phyloP scores from a whole-genome alignment of 1,284 basidiomycete genomes.

The Moesziomyces sp. region DNA sequence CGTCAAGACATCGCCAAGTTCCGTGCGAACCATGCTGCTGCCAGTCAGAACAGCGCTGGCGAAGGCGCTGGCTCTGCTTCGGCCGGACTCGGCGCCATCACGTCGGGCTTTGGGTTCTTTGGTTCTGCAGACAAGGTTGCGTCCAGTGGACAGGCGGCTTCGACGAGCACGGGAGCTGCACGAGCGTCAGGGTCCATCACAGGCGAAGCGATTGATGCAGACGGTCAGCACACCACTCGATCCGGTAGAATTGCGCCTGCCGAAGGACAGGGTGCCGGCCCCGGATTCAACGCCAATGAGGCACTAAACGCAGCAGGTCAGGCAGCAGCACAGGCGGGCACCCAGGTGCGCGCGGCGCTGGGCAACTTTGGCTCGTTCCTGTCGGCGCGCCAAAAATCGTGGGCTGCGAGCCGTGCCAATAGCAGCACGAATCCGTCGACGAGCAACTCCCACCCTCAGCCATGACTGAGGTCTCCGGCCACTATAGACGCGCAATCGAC shows the following conservation, averaged over 20 bases:
- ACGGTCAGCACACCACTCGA: slow-evolving; percentile 31
- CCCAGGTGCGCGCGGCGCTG: slow-evolving; percentile 59
- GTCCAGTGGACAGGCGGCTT: slow-evolving; percentile 1
- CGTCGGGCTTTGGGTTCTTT: slow-evolving; percentile 38
- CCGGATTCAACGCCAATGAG: slow-evolving; percentile 35
- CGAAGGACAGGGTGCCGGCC: slow-evolving; percentile 7
- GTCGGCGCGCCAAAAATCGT: slow-evolving; percentile 48
- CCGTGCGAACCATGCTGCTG: slow-evolving; percentile 29
- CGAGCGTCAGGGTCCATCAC: slow-evolving; percentile 41
- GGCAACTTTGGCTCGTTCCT: slow-evolving; percentile 63
- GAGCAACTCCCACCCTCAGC: not conserved
- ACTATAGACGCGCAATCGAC: not conserved
- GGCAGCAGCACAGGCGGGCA: slow-evolving; percentile 57
- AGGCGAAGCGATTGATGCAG: slow-evolving; percentile 50
- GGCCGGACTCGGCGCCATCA: slow-evolving; percentile 14
- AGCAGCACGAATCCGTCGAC: slow-evolving; percentile 6
- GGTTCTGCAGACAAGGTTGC: slow-evolving; percentile 8
- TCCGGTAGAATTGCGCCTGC: slow-evolving; percentile 23
- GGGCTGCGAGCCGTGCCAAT: slow-evolving; percentile 32
- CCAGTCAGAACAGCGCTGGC: slow-evolving; percentile 14
- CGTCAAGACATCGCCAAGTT: slow-evolving; percentile 59
- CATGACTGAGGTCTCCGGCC: not conserved
- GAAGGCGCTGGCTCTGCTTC: slow-evolving; percentile 6
- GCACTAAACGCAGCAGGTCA: slow-evolving; percentile 43
- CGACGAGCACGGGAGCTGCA: slow-evolving; percentile 1